These are phyloP conservation scores for Termitomyces sp. DNA, from an alignment of 768 basidiomycete species.

Conservation along the genomic window DNA sequence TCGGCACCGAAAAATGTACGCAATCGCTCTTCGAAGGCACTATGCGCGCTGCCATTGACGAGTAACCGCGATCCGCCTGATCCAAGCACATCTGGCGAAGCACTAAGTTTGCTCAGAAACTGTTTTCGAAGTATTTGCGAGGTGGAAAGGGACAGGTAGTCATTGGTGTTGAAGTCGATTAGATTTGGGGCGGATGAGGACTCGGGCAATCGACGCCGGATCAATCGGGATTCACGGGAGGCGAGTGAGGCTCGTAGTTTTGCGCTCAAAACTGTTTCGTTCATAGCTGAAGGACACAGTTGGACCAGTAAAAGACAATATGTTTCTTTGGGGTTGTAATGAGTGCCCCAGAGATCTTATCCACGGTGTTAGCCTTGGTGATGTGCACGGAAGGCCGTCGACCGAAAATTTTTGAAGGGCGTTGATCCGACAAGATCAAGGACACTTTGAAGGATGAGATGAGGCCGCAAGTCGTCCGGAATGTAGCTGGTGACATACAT, in stretches of 20 bases:
- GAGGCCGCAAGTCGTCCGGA: not conserved
- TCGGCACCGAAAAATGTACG: slow-evolving; percentile 55
- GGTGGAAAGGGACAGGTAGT: slow-evolving; percentile 81
- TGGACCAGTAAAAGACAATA: not conserved
- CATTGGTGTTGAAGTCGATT: slow-evolving; percentile 85
- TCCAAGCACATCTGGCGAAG: slow-evolving; percentile 64
- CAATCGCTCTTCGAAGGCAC: slow-evolving; percentile 67
- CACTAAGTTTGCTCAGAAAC: slow-evolving; percentile 53
- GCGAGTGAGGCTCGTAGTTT: slow-evolving; percentile 50
- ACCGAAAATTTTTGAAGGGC: not conserved
- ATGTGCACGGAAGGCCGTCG: not conserved
- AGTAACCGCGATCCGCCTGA: slow-evolving; percentile 87
- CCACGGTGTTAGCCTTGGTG: not conserved
- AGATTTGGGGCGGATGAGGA: slow-evolving; percentile 34
- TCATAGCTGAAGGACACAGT: slow-evolving; percentile 1
- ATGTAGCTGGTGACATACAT: not conserved
- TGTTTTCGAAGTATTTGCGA: slow-evolving; percentile 51
- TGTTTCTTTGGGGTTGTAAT: not conserved
- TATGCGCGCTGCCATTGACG: slow-evolving; percentile 71
- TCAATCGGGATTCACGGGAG: slow-evolving; percentile 63
- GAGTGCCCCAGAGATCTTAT: not conserved
- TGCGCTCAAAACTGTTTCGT: slow-evolving; percentile 21
- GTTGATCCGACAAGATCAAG: not conserved
- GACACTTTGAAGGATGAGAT: not conserved
- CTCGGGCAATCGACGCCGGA: slow-evolving; percentile 68